Evolutionary conservation across 2,329 filamentous ascomycete genomes (phyloP).

Genomic region (Neofusicoccum sp.): DNA sequence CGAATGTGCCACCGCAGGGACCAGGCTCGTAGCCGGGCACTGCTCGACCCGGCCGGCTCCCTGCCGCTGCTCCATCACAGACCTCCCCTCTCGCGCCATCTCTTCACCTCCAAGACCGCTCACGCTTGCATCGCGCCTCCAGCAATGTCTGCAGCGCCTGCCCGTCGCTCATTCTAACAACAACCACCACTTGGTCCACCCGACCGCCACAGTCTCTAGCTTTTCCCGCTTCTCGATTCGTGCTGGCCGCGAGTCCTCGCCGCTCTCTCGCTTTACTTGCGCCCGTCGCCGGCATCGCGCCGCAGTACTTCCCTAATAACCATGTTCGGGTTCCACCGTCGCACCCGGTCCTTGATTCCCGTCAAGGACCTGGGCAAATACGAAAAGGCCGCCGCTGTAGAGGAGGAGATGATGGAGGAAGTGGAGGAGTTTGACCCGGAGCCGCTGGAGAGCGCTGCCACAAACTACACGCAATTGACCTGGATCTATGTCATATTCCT

Average conservation of each 20-base stretch:
- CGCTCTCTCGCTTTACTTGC: slow-evolving; percentile 15
- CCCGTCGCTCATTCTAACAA: slow-evolving; percentile 20
- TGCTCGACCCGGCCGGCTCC: slow-evolving; percentile 5
- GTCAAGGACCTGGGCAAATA: slow-evolving; percentile 47
- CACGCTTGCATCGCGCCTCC: slow-evolving; percentile 15
- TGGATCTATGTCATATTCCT: slow-evolving; percentile 51
- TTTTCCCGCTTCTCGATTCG: neutral
- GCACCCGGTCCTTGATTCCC: slow-evolving; percentile 46
- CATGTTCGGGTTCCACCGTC: slow-evolving; percentile 49
- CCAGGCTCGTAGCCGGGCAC: slow-evolving; percentile 1
- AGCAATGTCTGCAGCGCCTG: slow-evolving; percentile 21
- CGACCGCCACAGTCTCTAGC: slow-evolving; percentile 13
- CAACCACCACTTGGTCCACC: slow-evolving; percentile 10
- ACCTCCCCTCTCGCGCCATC: slow-evolving; percentile 15
- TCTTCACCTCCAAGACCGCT: slow-evolving; percentile 10
- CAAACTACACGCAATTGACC: slow-evolving; percentile 33
- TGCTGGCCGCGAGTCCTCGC: slow-evolving; percentile 17
- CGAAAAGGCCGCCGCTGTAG: slow-evolving; percentile 40
- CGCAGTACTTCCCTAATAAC: slow-evolving; percentile 7
- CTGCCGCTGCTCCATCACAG: slow-evolving; percentile 19
- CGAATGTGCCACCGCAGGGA: slow-evolving; percentile 10
- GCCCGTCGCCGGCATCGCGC: neutral
- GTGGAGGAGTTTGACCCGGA: slow-evolving; percentile 32
- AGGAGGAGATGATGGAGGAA: slow-evolving; percentile 34
- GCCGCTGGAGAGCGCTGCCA: slow-evolving; percentile 17